Percentiles rank a stretch among this genome's conserved stretches.
phyloP scores from a whole-genome alignment of 768 basidiomycete species.

The Coprinellus aureogranulatus region DNA sequence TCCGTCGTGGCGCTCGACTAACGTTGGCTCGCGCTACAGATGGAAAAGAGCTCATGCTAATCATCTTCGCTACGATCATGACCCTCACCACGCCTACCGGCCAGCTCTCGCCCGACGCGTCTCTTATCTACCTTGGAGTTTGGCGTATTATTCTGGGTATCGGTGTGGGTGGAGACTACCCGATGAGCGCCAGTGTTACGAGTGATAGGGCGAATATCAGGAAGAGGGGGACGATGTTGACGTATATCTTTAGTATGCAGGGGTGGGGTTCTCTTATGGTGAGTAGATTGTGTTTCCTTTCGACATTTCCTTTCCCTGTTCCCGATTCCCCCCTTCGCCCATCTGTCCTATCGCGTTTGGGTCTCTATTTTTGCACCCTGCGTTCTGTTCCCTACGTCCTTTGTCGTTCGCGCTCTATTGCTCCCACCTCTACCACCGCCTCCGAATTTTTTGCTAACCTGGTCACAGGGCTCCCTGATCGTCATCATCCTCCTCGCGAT shows the following conservation, averaged over 20 bases:
- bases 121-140: conserved; percentile 60
- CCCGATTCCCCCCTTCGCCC: too few species aligned
- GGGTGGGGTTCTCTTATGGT: conserved; percentile 69
- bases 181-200: conserved; percentile 70
- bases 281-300: too few species aligned
- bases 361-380: too few species aligned
- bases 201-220: conserved; percentile 64
- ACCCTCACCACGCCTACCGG: conserved; percentile 66
- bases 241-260: conserved; percentile 74
- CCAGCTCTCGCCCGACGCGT: conserved; percentile 46
- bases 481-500: conserved; percentile 62
- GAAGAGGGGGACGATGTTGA: conserved; percentile 67
- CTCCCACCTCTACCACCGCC: too few species aligned
- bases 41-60: conserved; percentile 78
- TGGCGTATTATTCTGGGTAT: conserved; percentile 75
- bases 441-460: too few species aligned
- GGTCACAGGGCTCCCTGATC: conserved; percentile 45
- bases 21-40: too few species aligned
- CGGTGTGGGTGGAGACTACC: conserved; percentile 79
- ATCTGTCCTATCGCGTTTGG: too few species aligned
- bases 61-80: conserved; percentile 75
- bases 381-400: too few species aligned
- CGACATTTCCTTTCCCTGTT: too few species aligned
- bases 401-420: too few species aligned
- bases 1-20: too few species aligned